phyloP scores from a whole-genome alignment of 1,139 yeast genomes.

The Yamadazyma diospyri region DNA sequence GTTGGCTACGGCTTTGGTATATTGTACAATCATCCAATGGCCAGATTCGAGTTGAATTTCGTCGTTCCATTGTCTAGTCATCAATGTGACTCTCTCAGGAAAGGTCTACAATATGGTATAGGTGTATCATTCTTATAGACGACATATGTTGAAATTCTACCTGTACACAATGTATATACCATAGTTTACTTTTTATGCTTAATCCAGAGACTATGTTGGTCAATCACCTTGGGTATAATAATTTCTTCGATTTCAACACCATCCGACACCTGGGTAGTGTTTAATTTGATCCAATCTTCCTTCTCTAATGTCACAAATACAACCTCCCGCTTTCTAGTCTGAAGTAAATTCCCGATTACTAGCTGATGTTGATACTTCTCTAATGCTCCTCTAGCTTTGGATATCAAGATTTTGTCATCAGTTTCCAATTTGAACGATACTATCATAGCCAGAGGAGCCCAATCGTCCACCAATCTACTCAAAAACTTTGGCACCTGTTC shows the following conservation, averaged over 20 bases:
- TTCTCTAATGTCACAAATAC: constrained; percentile 68
- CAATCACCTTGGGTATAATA: constrained; percentile 73
- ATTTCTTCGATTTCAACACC: constrained; percentile 65
- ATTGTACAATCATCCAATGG: constrained; percentile 80
- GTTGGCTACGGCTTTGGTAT: constrained; percentile 72
- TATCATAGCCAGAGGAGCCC: constrained; percentile 97
- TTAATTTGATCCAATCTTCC: constrained; percentile 51
- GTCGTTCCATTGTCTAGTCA: constrained; percentile 72
- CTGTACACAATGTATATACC: not conserved
- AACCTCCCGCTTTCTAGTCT: constrained; percentile 83
- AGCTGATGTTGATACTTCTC: constrained; percentile 85
- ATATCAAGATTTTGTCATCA: constrained; percentile 63
- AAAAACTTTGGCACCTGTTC: constrained; percentile 97
- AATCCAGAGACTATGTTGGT: constrained; percentile 63
- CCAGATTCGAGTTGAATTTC: constrained; percentile 86
- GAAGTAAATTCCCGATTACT: constrained; percentile 91
- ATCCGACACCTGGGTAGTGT: constrained; percentile 34
- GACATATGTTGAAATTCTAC: not conserved
- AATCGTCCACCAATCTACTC: constrained; percentile 79
- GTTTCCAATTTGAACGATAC: constrained; percentile 94
- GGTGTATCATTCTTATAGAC: constrained; percentile 75
- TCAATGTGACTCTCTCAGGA: constrained; percentile 63
- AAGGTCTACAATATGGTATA: constrained; percentile 91
- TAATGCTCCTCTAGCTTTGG: constrained; percentile 76
- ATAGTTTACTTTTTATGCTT: constrained; percentile 7